Conservation (phyloP, 768 basidiomycete species). For the Coprinellus micaceus region DNA sequence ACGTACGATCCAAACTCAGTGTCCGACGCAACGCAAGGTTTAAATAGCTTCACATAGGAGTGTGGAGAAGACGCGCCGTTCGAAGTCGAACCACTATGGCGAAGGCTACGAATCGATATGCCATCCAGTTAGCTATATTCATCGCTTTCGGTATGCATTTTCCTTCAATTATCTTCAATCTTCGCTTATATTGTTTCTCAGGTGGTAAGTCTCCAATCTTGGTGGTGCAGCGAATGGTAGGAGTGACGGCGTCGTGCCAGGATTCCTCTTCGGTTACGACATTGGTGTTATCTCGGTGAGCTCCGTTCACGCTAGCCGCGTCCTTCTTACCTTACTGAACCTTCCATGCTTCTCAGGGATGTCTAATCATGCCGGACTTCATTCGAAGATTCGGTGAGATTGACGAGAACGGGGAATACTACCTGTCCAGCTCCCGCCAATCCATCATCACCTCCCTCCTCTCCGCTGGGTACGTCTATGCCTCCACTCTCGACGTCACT, state of each 20-base stretch:
- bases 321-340: not conserved
- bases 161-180: too few relatives aligned
- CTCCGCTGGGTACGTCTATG: conserved; percentile 58
- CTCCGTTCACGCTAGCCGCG: too few relatives aligned
- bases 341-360: conserved; percentile 45
- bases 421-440: conserved; percentile 60
- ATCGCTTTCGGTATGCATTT: conserved; percentile 73
- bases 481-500: not conserved
- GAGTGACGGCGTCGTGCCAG: conserved; percentile 22
- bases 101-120: conserved; percentile 56
- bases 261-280: conserved; percentile 72
- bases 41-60: too few relatives aligned
- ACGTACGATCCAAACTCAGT: not conserved
- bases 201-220: not conserved
- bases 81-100: conserved; percentile 17
- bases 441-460: conserved; percentile 77
- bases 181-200: not conserved
- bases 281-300: conserved; percentile 73
- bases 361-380: conserved; percentile 78
- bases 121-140: conserved; percentile 63
- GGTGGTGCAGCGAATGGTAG: conserved; percentile 19
- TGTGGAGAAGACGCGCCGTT: too few relatives aligned
- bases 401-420: conserved; percentile 40
- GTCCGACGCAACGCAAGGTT: too few relatives aligned
- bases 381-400: conserved; percentile 61